Base-by-base conservation (phyloP, 2,329 filamentous ascomycete species). In the Fusarium pseudograminearum region DNA sequence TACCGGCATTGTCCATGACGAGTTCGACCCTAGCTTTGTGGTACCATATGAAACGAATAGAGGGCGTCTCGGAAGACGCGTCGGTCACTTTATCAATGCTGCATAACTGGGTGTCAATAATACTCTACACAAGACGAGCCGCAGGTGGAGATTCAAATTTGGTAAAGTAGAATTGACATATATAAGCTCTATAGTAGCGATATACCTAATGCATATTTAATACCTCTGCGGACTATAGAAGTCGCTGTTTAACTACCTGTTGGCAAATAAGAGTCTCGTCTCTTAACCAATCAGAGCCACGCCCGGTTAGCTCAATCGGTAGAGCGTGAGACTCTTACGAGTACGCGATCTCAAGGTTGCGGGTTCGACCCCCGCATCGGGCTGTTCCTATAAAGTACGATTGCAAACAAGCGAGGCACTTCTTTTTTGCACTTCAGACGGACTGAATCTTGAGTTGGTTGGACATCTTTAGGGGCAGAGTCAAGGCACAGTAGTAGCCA, bases 301-400 rank as follows among this genome's bases (percentile, higher is more conserved):
- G 77, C 78, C 76, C 79, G 74, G 73, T 74, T 76, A 75, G 74
- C 72, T 77, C 74, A 76, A 77, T 77, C 75, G 75, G 74, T 89
- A 90, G 87, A 90, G 87, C 87, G 87, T 89, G 84, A 88, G 87
- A 89, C 88, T 90, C 87, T 86, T 85, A 85, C 15, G 73, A 75
- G 75, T 74, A 69, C 75, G 58, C 75, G 52, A 85, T 84, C 84
- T 85, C 82, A 84, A 85, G 83, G 83, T 81, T 85, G 83, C 82
- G 83, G 83, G 85, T 87, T 85, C 83, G 83, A 84, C 78, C 79
- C 79, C 79, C 79, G 78, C 79, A 78, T 80, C 75, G 78, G 78
- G 78, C 78, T 79, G 41, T 79, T 78, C 76, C 75, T 77, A 78
- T 77, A 72, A 34, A 51, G 53, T 46, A 40, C 65, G 59, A 69